A percentile compares a stretch with the other conserved stretches of the same genome.
Conservation (phyloP, 2,329 filamentous ascomycete species). For the Venturia asperata region DNA sequence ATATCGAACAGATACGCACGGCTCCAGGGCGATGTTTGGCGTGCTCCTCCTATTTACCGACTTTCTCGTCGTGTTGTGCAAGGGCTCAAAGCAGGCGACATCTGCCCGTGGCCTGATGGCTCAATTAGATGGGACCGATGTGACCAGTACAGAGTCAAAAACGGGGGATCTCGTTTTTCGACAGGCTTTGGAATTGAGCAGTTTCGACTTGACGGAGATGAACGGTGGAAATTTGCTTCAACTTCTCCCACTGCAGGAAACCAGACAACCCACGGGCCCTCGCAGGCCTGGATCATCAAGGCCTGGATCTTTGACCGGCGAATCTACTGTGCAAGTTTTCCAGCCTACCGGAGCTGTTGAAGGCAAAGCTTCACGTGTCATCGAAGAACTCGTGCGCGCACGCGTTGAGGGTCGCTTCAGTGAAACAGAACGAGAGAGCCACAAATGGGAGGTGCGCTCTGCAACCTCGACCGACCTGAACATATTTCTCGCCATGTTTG, state of each 20-base stretch:
- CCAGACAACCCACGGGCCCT: neutral
- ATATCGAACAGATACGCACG: constrained; percentile 46
- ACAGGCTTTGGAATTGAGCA: constrained; percentile 51
- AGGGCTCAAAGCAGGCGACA: constrained; percentile 53
- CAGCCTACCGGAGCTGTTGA: constrained; percentile 69
- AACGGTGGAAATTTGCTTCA: constrained; percentile 56
- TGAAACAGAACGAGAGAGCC: constrained; percentile 73
- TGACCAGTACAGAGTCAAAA: constrained; percentile 41
- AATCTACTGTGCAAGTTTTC: constrained; percentile 40
- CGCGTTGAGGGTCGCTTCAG: constrained; percentile 78
- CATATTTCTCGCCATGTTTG: constrained; percentile 58
- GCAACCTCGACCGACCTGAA: constrained; percentile 46
- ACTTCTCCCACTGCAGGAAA: constrained; percentile 44
- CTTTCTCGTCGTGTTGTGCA: constrained; percentile 68
- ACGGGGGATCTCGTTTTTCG: constrained; percentile 63
- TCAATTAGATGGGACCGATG: constrained; percentile 75
- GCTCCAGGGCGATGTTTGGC: constrained; percentile 45
- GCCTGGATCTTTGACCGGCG: constrained; percentile 13
- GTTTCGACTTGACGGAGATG: constrained; percentile 67
- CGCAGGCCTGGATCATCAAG: constrained; percentile 17
- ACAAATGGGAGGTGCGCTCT: constrained; percentile 72
- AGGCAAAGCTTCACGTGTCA: constrained; percentile 65
- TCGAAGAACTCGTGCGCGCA: constrained; percentile 81
- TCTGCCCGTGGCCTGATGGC: constrained; percentile 72
- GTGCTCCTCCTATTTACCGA: constrained; percentile 83